Percentiles rank a stretch among this genome's conserved stretches.
These are phyloP conservation scores for Setaria italica DNA, from an alignment of 202 grass and related monocot genomes.

Conservation along the genomic window DNA sequence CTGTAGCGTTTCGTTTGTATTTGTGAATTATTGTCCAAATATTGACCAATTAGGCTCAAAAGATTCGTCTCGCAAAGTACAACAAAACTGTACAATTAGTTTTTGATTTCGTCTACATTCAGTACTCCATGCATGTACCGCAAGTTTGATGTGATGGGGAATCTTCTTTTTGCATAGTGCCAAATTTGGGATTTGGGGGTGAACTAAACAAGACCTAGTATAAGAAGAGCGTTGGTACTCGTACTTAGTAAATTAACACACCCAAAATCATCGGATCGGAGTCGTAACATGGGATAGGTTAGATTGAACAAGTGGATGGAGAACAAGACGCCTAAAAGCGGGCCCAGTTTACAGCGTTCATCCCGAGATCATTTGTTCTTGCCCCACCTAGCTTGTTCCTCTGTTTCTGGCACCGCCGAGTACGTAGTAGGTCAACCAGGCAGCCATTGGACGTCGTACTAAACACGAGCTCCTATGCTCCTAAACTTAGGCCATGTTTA, in stretches of 20 bases:
- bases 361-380: conserved; percentile 16
- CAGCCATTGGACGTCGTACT: conserved; percentile 25
- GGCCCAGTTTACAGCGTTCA: neutral
- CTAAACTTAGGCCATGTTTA: too few relatives aligned
- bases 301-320: conserved; percentile 6
- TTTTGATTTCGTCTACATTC: too few relatives aligned
- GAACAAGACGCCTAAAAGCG: conserved; percentile 23
- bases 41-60: too few relatives aligned
- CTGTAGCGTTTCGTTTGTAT: too few relatives aligned
- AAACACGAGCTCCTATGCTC: conserved; percentile 20
- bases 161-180: too few relatives aligned
- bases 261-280: neutral
- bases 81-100: too few relatives aligned
- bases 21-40: too few relatives aligned
- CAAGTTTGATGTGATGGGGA: too few relatives aligned
- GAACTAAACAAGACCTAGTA: too few relatives aligned
- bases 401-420: neutral
- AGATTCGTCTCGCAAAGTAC: too few relatives aligned
- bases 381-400: neutral
- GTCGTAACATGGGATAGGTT: neutral
- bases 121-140: too few relatives aligned
- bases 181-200: too few relatives aligned
- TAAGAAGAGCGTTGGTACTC: neutral
- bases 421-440: conserved; percentile 6
- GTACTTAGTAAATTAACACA: neutral